Conservation (phyloP, 2,329 filamentous ascomycete species). For the Paraconiothyrium sp. region DNA sequence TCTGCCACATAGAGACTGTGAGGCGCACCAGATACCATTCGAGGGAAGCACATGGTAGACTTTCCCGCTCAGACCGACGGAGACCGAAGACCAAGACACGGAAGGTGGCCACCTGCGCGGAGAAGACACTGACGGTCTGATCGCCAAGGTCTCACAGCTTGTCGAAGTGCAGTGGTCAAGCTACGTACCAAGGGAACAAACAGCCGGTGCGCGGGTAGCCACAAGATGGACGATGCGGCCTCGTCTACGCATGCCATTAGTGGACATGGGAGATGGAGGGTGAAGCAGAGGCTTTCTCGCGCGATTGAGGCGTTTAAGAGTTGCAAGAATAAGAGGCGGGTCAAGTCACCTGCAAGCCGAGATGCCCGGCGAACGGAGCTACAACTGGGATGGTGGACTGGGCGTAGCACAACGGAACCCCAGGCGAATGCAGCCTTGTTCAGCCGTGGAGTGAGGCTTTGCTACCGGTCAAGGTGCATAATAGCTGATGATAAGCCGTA, state of each 20-base stretch:
- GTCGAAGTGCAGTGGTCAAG: neutral
- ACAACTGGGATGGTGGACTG: neutral
- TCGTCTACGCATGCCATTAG: neutral
- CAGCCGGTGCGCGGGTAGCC: neutral
- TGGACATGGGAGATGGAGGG: neutral
- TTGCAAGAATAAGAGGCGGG: neutral
- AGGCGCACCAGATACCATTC: neutral
- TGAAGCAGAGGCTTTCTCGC: neutral
- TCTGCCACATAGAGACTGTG: neutral
- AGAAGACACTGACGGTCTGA: neutral
- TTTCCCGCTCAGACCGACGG: neutral
- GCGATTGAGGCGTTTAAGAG: slow-evolving; percentile 5
- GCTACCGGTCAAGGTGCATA: neutral
- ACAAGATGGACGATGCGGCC: neutral
- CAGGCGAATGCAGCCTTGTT: slow-evolving; percentile 7
- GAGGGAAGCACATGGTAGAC: neutral
- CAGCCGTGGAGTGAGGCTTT: slow-evolving; percentile 5
- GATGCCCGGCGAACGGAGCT: neutral
- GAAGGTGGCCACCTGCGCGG: neutral
- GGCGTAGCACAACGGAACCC: neutral
- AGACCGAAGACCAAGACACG: neutral
- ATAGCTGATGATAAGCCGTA: slow-evolving; percentile 3
- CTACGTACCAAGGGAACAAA: neutral
- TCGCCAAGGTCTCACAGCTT: neutral
- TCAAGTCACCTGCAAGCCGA: neutral